Conservation (phyloP, 1,284 basidiomycete genomes). For the Apiotrichum mycotoxinovorans region DNA sequence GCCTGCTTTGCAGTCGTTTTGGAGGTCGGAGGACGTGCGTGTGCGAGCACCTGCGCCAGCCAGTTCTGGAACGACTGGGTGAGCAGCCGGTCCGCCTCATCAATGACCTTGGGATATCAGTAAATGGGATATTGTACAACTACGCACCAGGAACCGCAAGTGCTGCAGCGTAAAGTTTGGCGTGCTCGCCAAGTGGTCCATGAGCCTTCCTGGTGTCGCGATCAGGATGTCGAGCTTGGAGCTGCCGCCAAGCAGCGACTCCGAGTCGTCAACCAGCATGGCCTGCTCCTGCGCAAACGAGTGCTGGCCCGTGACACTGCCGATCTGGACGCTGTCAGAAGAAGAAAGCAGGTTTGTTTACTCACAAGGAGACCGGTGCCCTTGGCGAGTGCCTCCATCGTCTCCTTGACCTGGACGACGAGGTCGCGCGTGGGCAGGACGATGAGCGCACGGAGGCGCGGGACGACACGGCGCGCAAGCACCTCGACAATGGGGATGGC, state of each 20-base stretch:
- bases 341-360: neutral
- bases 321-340: constrained; percentile 36
- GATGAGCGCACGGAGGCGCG: constrained; percentile 81
- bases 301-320: constrained; percentile 48
- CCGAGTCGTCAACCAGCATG: constrained; percentile 37
- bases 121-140: neutral
- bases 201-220: constrained; percentile 89
- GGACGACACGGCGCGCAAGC: constrained; percentile 68
- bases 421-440: constrained; percentile 93
- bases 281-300: constrained; percentile 48
- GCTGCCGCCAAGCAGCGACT: constrained; percentile 57
- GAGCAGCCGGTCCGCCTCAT: constrained; percentile 93
- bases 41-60: constrained; percentile 73
- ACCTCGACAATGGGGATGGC: constrained; percentile 87
- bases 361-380: constrained; percentile 80
- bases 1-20: neutral
- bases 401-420: constrained; percentile 88
- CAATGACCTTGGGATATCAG: constrained; percentile 66
- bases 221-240: constrained; percentile 92
- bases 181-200: constrained; percentile 86
- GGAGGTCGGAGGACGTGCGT: constrained; percentile 57
- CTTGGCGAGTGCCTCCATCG: constrained; percentile 77
- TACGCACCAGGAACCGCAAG: constrained; percentile 74
- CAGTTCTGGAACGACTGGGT: constrained; percentile 96
- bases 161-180: constrained; percentile 89